A percentile compares a stretch with the other conserved stretches of the same genome.
Evolutionary conservation across 2,329 filamentous ascomycete species (phyloP).

Genomic region (Lecanosticta acicola): DNA sequence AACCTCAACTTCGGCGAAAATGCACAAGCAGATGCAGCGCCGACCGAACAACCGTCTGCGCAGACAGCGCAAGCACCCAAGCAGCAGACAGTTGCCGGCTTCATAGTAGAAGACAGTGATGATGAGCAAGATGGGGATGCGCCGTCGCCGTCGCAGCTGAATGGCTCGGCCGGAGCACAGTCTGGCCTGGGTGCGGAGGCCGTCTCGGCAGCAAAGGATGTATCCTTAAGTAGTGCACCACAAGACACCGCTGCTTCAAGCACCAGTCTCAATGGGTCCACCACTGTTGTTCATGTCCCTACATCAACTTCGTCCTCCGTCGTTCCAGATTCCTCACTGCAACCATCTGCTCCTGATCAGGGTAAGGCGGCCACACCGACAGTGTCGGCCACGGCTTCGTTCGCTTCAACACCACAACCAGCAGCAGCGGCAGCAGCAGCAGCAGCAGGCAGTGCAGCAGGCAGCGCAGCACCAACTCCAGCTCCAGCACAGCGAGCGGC

Average conservation of each 20-base stretch:
- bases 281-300: conserved; percentile 27
- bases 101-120: conserved; percentile 59
- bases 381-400: conserved; percentile 14
- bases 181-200: conserved; percentile 23
- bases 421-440: conserved; percentile 8
- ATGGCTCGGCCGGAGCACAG: conserved; percentile 23
- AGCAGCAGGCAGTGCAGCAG: conserved; percentile 7
- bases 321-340: conserved; percentile 31
- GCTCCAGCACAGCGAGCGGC: conserved; percentile 14
- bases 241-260: conserved; percentile 31
- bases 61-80: conserved; percentile 34
- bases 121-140: conserved; percentile 43
- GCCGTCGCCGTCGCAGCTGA: conserved; percentile 24
- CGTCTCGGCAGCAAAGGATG: conserved; percentile 42
- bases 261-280: conserved; percentile 33
- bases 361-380: conserved; percentile 29
- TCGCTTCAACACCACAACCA: conserved; percentile 15
- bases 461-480: conserved; percentile 2
- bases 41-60: conserved; percentile 35
- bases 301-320: conserved; percentile 24
- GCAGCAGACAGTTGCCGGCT: conserved; percentile 43
- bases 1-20: conserved; percentile 24
- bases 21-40: conserved; percentile 3
- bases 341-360: conserved; percentile 20
- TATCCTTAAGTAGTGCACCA: conserved; percentile 52